Base-by-base conservation (phyloP, 2,329 filamentous ascomycete species). In the Moelleriella libera region DNA sequence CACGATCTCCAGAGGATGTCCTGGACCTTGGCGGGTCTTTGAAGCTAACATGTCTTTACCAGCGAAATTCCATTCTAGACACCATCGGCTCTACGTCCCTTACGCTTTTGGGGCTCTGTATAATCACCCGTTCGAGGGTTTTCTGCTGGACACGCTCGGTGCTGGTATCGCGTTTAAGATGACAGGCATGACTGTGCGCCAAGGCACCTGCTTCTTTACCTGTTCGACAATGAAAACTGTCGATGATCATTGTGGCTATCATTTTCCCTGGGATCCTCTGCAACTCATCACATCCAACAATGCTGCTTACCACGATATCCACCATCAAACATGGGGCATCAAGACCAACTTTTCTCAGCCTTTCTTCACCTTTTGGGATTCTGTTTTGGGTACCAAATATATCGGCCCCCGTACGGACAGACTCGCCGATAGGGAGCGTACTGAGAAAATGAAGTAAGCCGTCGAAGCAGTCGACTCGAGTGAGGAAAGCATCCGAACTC, bases 271-370 rank as follows among this genome's bases (percentile, higher is more conserved):
- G 80, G 92, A 98, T 63, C 90, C 90, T 2, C 72, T 97, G 47
- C 89, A 96, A 72, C 82, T 84, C 60, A 74, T 97, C 51, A 94
- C 89, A 43, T 85, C 85, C 63, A 97, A 98, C 72, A 96, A 97
- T 57, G 90, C 92, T 30, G 83, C 82, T 37, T 98, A 97, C 66
- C 92, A 98, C 61, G 92, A 98, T 60, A 90, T 98, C 50, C 92
- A 98, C 67, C 92, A 98, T 68, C 92, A 98, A 68, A 94, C 86
- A 66, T 97, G 90, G 89, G 92, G 92, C 49, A 95, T 98, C 74
- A 98, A 97, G 76, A 85, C 83, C 53, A 94, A 94, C 68, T 94
- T 88, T 64, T 84, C 82, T 5, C 87, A 94, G 65, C 87, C 87
- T 3, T 94, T 89, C 69, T 96, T 97, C 68, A 96, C 85, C 44